phyloP scores from a whole-genome alignment of 257 asterid species.

The Lycium barbarum region DNA sequence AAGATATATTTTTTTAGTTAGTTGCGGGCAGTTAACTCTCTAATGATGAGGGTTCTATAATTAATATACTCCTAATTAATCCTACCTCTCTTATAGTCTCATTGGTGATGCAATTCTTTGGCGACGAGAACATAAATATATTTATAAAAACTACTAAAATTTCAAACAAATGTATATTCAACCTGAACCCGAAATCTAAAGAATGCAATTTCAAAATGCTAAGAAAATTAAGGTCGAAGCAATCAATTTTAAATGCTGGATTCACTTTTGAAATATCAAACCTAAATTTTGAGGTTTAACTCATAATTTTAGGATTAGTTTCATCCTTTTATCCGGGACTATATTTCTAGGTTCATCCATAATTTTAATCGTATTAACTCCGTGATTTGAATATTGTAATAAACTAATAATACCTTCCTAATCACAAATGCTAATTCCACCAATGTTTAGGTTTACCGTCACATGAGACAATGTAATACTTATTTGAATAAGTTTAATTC shows the following conservation, averaged over 20 bases:
- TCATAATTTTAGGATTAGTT: too few species aligned
- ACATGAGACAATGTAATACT: not conserved
- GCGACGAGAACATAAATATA: too few species aligned
- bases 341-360: too few species aligned
- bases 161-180: too few species aligned
- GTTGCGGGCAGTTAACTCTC: conserved; percentile 3
- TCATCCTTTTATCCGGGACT: too few species aligned
- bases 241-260: not conserved
- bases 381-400: not conserved
- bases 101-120: too few species aligned
- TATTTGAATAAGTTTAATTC: not conserved
- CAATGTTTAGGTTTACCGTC: conserved; percentile 14
- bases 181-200: not conserved
- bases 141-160: too few species aligned
- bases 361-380: not conserved
- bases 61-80: not conserved
- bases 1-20: not conserved
- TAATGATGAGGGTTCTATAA: not conserved
- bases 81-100: too few species aligned
- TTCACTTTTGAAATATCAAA: not conserved
- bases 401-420: not conserved
- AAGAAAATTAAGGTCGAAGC: too few species aligned
- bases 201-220: too few species aligned
- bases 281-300: too few species aligned
- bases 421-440: conserved; percentile 5